Conservation (phyloP, 306 rosid genomes). For the Phaseolus lunatus region DNA sequence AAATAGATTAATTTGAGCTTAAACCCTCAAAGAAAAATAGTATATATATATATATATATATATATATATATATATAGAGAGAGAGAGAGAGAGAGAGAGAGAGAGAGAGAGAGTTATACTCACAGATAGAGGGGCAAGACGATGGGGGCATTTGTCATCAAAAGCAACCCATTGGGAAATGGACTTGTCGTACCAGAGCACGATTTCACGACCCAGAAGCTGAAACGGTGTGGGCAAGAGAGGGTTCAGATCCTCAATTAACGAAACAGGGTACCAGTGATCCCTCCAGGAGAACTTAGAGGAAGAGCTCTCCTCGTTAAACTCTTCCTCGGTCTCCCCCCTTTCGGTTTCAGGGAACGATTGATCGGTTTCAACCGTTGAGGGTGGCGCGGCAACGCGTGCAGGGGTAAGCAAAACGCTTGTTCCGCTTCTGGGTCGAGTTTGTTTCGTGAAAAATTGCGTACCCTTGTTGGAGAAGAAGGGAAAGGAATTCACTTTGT, state of each 20-base stretch:
- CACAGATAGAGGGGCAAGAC: constrained; percentile 97
- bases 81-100: no score
- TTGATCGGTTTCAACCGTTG: constrained; percentile 54
- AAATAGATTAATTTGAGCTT: no score
- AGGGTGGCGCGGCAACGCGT: constrained; percentile 77
- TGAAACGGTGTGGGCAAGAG: constrained; percentile 82
- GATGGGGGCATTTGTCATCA: constrained; percentile 96
- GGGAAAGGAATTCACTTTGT: constrained; percentile 47
- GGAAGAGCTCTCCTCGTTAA: constrained; percentile 58
- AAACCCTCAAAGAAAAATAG: background rate
- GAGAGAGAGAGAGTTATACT: constrained; percentile 44
- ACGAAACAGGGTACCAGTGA: constrained; percentile 99
- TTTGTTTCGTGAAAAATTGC: constrained; percentile 31
- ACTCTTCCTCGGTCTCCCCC: constrained; percentile 52
- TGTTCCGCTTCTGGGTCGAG: constrained; percentile 41
- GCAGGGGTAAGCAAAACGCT: constrained; percentile 47
- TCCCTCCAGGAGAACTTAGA: constrained; percentile 87
- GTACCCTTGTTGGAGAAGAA: constrained; percentile 39
- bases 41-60: no score
- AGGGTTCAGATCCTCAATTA: constrained; percentile 88
- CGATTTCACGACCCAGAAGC: constrained; percentile 92
- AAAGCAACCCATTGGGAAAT: constrained; percentile 82
- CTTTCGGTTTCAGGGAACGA: constrained; percentile 46
- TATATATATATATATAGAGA: no score
- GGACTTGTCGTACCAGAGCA: constrained; percentile 78